These are phyloP conservation scores for Chalaropsis ovoidea DNA, from an alignment of 2,329 filamentous ascomycete species.

Conservation along the genomic window DNA sequence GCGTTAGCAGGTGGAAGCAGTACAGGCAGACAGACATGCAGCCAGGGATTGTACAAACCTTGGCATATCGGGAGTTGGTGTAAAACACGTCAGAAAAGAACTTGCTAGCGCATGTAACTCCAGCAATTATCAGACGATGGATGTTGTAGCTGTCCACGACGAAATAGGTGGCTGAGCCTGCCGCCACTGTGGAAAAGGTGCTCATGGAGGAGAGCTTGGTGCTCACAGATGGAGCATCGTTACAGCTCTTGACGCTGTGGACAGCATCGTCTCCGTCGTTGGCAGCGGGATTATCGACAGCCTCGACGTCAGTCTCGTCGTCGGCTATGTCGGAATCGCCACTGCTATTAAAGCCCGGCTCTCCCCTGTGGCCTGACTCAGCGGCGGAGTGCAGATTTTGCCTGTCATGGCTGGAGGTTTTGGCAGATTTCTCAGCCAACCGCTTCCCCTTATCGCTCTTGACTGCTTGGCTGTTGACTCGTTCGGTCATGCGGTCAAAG, in stretches of 20 bases:
- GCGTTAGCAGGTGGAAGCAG: slow-evolving; percentile 24
- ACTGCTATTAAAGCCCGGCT: background rate
- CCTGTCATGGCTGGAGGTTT: background rate
- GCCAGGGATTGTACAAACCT: slow-evolving; percentile 50
- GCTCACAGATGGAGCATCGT: slow-evolving; percentile 31
- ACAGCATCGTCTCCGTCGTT: slow-evolving; percentile 14
- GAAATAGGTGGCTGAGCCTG: slow-evolving; percentile 48
- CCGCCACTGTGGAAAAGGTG: background rate
- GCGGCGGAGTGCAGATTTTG: background rate
- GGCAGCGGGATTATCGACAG: background rate
- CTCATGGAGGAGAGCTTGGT: slow-evolving; percentile 26
- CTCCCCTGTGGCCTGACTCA: background rate
- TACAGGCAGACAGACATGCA: background rate
- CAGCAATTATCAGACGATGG: slow-evolving; percentile 88
- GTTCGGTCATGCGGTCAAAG: slow-evolving; percentile 97
- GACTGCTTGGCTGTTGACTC: slow-evolving; percentile 73
- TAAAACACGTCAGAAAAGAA: slow-evolving; percentile 99
- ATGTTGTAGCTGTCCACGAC: slow-evolving; percentile 99
- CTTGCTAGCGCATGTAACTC: slow-evolving; percentile 96
- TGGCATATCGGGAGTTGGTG: slow-evolving; percentile 97
- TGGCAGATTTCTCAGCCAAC: background rate
- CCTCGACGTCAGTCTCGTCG: background rate
- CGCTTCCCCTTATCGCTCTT: slow-evolving; percentile 45
- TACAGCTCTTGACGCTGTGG: slow-evolving; percentile 31
- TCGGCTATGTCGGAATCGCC: background rate